phyloP scores from a whole-genome alignment of 1,284 basidiomycete species.

The Melampsora larici-populina region DNA sequence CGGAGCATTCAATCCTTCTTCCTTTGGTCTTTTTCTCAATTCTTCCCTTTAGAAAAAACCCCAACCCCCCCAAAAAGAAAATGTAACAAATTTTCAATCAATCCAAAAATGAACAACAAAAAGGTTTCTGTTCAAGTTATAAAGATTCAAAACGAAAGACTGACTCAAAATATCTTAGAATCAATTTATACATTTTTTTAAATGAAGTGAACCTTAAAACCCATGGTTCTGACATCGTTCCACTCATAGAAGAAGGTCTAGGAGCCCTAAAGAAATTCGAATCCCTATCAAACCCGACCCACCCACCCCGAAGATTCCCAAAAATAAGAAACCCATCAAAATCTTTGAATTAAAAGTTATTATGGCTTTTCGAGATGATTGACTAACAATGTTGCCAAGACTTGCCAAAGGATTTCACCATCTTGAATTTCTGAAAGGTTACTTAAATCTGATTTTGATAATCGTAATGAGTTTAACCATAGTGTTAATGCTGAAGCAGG shows the following conservation, averaged over 20 bases:
- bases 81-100: background rate
- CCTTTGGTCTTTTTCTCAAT: conserved; percentile 14
- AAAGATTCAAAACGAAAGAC: background rate
- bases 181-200: conserved; percentile 77
- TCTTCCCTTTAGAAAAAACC: conserved; percentile 59
- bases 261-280: conserved; percentile 34
- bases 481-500: conserved; percentile 17
- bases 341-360: too few relatives aligned
- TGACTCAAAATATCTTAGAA: conserved; percentile 76
- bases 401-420: conserved; percentile 37
- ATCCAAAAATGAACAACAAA: background rate
- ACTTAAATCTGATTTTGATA: conserved; percentile 10
- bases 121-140: too few relatives aligned
- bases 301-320: too few relatives aligned
- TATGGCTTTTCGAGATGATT: too few relatives aligned
- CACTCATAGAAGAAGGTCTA: conserved; percentile 40
- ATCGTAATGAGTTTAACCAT: conserved; percentile 34
- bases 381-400: conserved; percentile 29
- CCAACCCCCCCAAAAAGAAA: conserved; percentile 67
- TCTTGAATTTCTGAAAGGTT: conserved; percentile 14
- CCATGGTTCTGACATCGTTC: conserved; percentile 69
- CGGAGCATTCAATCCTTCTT: conserved; percentile 67
- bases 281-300: background rate
- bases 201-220: conserved; percentile 76
- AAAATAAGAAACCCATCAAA: background rate